Conservation (phyloP, 495 filamentous ascomycete genomes). For the Aspergillus avenaceus region DNA sequence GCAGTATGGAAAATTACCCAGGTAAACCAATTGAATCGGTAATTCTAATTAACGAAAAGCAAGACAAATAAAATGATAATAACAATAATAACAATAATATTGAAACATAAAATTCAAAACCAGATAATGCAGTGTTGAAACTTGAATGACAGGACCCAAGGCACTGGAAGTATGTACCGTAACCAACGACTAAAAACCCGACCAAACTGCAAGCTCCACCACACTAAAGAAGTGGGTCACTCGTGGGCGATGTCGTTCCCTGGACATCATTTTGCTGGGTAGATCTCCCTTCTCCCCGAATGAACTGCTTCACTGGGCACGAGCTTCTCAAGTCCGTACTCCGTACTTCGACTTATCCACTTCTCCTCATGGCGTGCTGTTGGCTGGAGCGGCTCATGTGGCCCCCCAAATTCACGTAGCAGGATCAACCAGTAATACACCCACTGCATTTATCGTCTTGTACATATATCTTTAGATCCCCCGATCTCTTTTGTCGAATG, state of each 20-base stretch:
- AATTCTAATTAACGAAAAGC: background rate
- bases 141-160: constrained; percentile 24
- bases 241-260: constrained; percentile 9
- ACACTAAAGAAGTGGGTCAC: background rate
- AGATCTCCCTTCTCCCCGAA: constrained; percentile 19
- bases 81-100: background rate
- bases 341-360: constrained; percentile 3
- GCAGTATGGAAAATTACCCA: constrained; percentile 2
- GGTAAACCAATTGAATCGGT: constrained; percentile 1
- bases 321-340: constrained; percentile 6
- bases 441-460: background rate
- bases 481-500: background rate
- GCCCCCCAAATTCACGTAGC: background rate
- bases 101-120: background rate
- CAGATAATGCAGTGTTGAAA: background rate
- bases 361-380: constrained; percentile 7
- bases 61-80: background rate
- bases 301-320: constrained; percentile 8
- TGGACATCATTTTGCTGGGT: constrained; percentile 16
- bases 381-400: background rate
- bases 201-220: background rate
- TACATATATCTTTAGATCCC: background rate
- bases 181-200: constrained; percentile 13
- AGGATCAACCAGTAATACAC: background rate
- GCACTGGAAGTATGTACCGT: constrained; percentile 22